Base-by-base conservation (phyloP, 257 asterid genomes). In the Plantago major region DNA sequence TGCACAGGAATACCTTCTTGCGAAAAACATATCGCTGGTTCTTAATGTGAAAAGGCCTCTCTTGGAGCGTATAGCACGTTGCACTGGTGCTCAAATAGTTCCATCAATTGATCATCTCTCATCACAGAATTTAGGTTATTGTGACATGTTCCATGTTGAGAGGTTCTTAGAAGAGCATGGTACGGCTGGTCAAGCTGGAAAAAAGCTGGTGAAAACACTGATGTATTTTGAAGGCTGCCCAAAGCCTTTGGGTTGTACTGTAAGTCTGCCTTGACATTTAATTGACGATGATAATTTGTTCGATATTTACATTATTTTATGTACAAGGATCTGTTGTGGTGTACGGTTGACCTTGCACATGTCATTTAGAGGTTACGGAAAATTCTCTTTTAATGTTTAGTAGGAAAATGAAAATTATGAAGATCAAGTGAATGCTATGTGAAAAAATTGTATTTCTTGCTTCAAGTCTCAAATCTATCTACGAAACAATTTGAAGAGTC, bases 221-320 rank as follows among this genome's bases (percentile, higher is more conserved):
- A 92, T 92, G 99, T 92, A 73, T 72, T 92, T 92, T 78, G 96
- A 92, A 68, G 99, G 88, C 69, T 92, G 99, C 78, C 99, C 97
- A 45, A 89, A 80, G 86, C 97, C 99, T 46, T 82, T 84, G 58
- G 97, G 99, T 58, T 92, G 79, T 88, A 92, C 97, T 66, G 99
- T 92, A 81, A 74, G 95, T 76, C 40, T 33, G 40, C 40, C 40
- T 33, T 5, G 40, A 33, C 40, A 33, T 33, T 33, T 33, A 33
- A 33, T 3, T 33, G 40, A 7, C 7, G 3, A 4, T 33, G 40
- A 33, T 7, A 33, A 33, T 33, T 33, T 7, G 8, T 22, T 22
- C 2, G 26, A 22, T 22, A 1, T 22, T 46, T 68, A 46, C 61
- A 67, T 58, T 38, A 28, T 46, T 60, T 43, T 44, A 28, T 22